These are phyloP conservation scores for Erysimum cheiri DNA, from an alignment of 441 rosid genomes.

Conservation along the genomic window DNA sequence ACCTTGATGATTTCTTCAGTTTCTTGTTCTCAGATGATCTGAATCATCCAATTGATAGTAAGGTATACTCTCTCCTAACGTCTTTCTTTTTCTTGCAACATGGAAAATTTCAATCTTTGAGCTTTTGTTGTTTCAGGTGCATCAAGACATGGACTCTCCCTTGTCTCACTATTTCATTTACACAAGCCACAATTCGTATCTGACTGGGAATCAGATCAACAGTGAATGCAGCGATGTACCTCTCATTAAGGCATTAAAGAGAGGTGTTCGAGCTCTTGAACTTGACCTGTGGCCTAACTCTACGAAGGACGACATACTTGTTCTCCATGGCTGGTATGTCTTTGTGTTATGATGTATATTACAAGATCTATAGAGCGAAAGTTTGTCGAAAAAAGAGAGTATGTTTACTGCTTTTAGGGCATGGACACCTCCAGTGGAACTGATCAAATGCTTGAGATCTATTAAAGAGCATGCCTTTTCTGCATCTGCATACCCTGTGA, in stretches of 20 bases:
- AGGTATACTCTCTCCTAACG: slow-evolving; percentile 45
- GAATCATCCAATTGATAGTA: slow-evolving; percentile 51
- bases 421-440: slow-evolving; percentile 69
- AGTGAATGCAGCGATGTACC: slow-evolving; percentile 72
- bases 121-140: slow-evolving; percentile 53
- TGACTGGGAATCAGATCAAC: slow-evolving; percentile 76
- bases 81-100: not conserved
- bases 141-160: slow-evolving; percentile 67
- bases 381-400: slow-evolving; percentile 7
- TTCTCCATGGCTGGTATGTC: slow-evolving; percentile 73
- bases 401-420: slow-evolving; percentile 53
- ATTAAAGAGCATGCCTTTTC: slow-evolving; percentile 69
- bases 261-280: slow-evolving; percentile 67
- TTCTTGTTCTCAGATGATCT: slow-evolving; percentile 60
- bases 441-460: slow-evolving; percentile 63
- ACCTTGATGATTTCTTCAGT: slow-evolving; percentile 64
- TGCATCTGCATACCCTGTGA: slow-evolving; percentile 78
- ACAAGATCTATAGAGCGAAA: not conserved
- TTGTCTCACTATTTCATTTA: slow-evolving; percentile 68
- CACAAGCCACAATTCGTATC: slow-evolving; percentile 71
- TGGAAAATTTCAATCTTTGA: not conserved
- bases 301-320: slow-evolving; percentile 60
- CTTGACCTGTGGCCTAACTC: slow-evolving; percentile 82
- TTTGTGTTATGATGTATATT: slow-evolving; percentile 26
- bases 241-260: slow-evolving; percentile 59